Evolutionary conservation across 75 land plant species (phyloP), one percentile per base, ranked within the genome.

Genomic region (Larix kaempferi): DNA sequence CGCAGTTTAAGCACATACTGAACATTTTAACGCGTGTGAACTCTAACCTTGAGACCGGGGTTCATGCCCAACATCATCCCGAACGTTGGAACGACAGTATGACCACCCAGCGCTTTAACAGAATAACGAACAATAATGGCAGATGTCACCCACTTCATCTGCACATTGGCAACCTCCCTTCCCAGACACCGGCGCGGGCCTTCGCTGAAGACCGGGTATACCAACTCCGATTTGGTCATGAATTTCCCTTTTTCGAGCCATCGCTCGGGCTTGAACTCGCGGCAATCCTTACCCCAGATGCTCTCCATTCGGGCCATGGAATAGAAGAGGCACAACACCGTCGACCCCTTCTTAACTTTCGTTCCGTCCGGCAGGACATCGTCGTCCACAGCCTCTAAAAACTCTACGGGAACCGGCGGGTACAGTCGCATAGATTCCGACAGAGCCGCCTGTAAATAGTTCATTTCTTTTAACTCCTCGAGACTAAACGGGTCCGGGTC

Each of bases 371-470:
- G 83, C 6, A 84, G 79, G n/a, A 84, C 83, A 41, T 84, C 86
- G 55, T 80, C 86, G 21, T 37, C 33, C 21, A 26, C 16, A 1
- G 71, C 75, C 1, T 7, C 63, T 22, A 23, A 21, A 2, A 22
- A 2, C 61, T 74, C 86, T 6, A 66, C 76, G 55, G 91, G 89
- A 22, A 89, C 87, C 2, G 91, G 80, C 7, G 91, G 91, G 73
- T 87, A 87, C 19, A 89, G 82, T 65, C 87, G 71, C 62, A 89
- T 77, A 6, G 91, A 76, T 77, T 89, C 91, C 8, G 87, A 77
- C 57, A 89, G 67, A 12, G 85, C 85, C 23, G 91, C 91, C n/a
- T 87, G 89, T 77, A 89, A 57, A 66, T 87, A 89, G 13, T 84
- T 79, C 85, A 89, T 77, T 85, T 80, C 82, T 74, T 80, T 82